These are phyloP conservation scores for Calonectria pseudoreteaudii DNA, from an alignment of 2,329 filamentous ascomycete species.

Conservation along the genomic window DNA sequence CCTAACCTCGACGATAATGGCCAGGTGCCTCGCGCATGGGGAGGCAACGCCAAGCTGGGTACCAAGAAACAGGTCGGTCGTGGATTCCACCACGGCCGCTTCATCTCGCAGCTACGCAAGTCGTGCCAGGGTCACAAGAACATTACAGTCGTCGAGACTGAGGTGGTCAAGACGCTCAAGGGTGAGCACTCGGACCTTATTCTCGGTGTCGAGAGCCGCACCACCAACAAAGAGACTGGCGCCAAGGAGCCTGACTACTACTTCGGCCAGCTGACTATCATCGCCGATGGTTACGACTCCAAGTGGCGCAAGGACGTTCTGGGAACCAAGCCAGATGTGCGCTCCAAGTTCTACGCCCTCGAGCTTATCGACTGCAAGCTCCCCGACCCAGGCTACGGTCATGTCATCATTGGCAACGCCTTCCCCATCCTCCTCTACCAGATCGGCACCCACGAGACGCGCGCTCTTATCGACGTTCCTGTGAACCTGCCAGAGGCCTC, in stretches of 20 bases:
- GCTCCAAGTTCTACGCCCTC: constrained; percentile 93
- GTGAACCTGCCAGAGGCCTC: constrained; percentile 80
- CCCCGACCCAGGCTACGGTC: constrained; percentile 80
- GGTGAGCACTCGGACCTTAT: constrained; percentile 77
- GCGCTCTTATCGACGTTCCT: constrained; percentile 89
- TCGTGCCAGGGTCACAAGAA: constrained; percentile 82
- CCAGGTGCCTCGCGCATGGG: constrained; percentile 52
- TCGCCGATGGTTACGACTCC: constrained; percentile 92
- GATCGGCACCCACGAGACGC: constrained; percentile 94
- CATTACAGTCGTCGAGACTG: constrained; percentile 91
- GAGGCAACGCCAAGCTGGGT: constrained; percentile 46
- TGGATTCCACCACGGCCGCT: constrained; percentile 93
- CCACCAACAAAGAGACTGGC: constrained; percentile 67
- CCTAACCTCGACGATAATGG: constrained; percentile 69
- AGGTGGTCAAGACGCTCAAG: constrained; percentile 80
- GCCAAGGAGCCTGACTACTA: constrained; percentile 77
- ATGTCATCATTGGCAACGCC: constrained; percentile 85
- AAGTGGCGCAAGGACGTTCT: constrained; percentile 89
- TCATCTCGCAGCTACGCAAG: constrained; percentile 84
- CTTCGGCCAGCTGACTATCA: constrained; percentile 88
- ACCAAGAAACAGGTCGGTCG: constrained; percentile 72
- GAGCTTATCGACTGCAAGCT: constrained; percentile 91
- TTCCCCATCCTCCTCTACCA: constrained; percentile 92
- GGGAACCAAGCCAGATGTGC: constrained; percentile 84
- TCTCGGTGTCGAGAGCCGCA: constrained; percentile 83